These are phyloP conservation scores for Fusarium nanum DNA, from an alignment of 2,329 filamentous ascomycete genomes.

Conservation along the genomic window DNA sequence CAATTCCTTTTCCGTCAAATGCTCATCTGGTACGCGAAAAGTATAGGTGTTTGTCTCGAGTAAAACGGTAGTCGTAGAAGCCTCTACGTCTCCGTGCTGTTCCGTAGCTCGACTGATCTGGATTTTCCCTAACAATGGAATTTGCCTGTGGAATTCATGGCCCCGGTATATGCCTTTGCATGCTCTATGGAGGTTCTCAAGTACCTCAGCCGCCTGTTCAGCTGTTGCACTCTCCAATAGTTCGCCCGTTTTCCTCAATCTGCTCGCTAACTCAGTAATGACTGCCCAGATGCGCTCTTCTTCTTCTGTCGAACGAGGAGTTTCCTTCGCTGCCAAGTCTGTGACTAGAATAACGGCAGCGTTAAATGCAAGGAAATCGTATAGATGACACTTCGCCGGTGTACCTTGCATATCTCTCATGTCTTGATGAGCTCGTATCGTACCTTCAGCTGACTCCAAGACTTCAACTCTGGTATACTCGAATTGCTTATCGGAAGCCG, in stretches of 20 bases:
- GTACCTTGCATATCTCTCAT: constrained; percentile 42
- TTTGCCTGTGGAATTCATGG: constrained; percentile 10
- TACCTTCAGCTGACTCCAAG: constrained; percentile 56
- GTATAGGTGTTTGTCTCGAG: constrained; percentile 17
- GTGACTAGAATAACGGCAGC: constrained; percentile 58
- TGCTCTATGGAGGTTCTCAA: constrained; percentile 18
- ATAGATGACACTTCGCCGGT: constrained; percentile 53
- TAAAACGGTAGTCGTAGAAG: neutral
- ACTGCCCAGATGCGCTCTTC: constrained; percentile 10
- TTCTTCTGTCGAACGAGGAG: neutral
- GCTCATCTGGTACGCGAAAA: constrained; percentile 1
- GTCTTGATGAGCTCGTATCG: constrained; percentile 52
- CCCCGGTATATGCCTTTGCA: neutral
- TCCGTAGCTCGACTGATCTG: neutral
- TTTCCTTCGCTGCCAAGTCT: constrained; percentile 49
- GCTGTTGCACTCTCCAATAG: constrained; percentile 6
- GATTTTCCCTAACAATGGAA: constrained; percentile 33
- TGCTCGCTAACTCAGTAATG: neutral
- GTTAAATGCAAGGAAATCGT: constrained; percentile 61
- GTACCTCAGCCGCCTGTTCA: constrained; percentile 8
- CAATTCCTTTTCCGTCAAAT: constrained; percentile 9
- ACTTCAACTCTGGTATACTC: constrained; percentile 53
- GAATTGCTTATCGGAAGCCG: constrained; percentile 49
- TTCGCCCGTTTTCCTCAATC: constrained; percentile 1
- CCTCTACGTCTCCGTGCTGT: neutral